These are phyloP conservation scores for Cladobotryum protrusum DNA, from an alignment of 2,329 filamentous ascomycete species.

Conservation along the genomic window DNA sequence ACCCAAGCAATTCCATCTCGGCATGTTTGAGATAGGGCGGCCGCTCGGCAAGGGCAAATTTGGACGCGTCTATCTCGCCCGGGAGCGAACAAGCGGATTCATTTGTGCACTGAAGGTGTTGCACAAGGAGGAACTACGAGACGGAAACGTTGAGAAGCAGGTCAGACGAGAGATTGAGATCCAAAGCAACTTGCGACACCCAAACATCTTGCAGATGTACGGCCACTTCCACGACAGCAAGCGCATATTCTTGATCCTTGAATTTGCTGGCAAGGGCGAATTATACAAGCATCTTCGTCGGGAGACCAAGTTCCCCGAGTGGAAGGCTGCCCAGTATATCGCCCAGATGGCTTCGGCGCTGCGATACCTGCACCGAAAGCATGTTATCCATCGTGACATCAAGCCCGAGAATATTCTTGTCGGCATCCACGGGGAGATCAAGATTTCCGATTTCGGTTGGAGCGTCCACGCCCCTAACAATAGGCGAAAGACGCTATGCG, in stretches of 20 bases:
- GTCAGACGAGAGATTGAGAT: slow-evolving; percentile 68
- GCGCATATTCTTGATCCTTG: slow-evolving; percentile 65
- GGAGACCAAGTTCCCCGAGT: slow-evolving; percentile 61
- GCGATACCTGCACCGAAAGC: slow-evolving; percentile 25
- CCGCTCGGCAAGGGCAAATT: slow-evolving; percentile 70
- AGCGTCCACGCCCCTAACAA: slow-evolving; percentile 96
- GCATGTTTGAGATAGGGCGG: slow-evolving; percentile 72
- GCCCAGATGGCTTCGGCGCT: slow-evolving; percentile 57
- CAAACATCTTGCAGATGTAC: slow-evolving; percentile 57
- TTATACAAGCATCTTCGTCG: slow-evolving; percentile 65
- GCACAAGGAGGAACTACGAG: slow-evolving; percentile 63
- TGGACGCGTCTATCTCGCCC: slow-evolving; percentile 65
- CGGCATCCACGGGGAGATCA: slow-evolving; percentile 95
- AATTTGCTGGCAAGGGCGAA: slow-evolving; percentile 60
- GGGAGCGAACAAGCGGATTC: slow-evolving; percentile 59
- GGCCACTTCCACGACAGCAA: slow-evolving; percentile 69
- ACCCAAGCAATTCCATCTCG: slow-evolving; percentile 69
- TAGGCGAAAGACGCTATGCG: slow-evolving; percentile 89
- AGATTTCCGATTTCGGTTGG: slow-evolving; percentile 98
- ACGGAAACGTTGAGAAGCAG: slow-evolving; percentile 67
- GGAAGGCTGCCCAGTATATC: slow-evolving; percentile 64
- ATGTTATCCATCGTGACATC: slow-evolving; percentile 28
- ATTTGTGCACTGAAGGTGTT: slow-evolving; percentile 68
- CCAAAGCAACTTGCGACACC: slow-evolving; percentile 64
- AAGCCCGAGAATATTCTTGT: slow-evolving; percentile 71